Percentiles rank a stretch among this genome's conserved stretches.
Evolutionary conservation across 805 yeast species (phyloP).

Genomic region (Lipomyces sp.): DNA sequence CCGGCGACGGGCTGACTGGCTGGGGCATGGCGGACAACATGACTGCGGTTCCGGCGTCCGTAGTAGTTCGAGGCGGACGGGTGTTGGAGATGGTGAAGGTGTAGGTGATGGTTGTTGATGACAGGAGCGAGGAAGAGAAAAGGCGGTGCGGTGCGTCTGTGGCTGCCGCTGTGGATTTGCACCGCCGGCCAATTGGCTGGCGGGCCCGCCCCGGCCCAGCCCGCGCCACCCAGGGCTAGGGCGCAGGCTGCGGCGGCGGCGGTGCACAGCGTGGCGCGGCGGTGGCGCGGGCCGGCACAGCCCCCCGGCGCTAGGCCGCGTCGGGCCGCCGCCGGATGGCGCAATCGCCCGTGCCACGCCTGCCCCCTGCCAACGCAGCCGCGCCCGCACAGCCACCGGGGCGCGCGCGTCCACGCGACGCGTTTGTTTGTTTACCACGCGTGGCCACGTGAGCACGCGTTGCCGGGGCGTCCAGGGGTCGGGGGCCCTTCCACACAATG

Average conservation of each 20-base stretch:
- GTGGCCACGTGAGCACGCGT: not conserved
- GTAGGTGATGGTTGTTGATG: not conserved
- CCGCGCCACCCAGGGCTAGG: no score
- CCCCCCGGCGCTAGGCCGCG: not conserved
- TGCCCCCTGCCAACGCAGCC: not conserved
- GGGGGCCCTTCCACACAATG: no score
- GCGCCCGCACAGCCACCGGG: not conserved
- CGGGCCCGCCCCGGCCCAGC: no score
- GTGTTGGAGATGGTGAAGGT: not conserved
- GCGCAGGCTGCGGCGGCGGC: not conserved
- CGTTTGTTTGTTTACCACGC: not conserved
- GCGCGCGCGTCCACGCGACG: not conserved
- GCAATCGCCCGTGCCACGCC: constrained; percentile 5
- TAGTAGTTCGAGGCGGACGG: not conserved
- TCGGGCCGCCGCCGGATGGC: constrained; percentile 1
- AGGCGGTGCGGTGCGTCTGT: constrained; percentile 11
- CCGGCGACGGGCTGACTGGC: constrained; percentile 9
- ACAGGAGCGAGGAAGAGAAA: not conserved
- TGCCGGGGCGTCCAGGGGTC: not conserved
- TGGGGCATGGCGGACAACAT: constrained; percentile 14
- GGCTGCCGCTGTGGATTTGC: constrained; percentile 2
- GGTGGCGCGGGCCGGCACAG: not conserved
- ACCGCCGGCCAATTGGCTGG: constrained; percentile 1
- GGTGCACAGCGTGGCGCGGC: not conserved
- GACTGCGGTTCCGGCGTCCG: no score